Evolutionary conservation across 495 filamentous ascomycete species (phyloP), one percentile per base, ranked within the genome.

Genomic region (Haplographium delicatum): DNA sequence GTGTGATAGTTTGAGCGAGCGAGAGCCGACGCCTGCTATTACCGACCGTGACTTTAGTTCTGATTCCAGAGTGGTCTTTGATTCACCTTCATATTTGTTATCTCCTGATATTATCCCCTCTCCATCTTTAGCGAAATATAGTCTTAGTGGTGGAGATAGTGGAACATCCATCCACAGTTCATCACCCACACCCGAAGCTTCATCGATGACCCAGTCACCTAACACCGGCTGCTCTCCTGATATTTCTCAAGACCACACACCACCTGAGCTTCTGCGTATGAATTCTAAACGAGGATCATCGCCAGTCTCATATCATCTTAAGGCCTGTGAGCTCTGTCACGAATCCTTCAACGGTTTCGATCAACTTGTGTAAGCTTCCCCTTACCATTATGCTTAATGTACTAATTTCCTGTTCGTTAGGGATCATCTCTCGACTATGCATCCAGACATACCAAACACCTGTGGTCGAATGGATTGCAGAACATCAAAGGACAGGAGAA

Each of bases 11-110:
- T 50, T 42, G 47, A 30, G 47, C 47, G 33, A 35, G 11, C 33
- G 18, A 35, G 33, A 42, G 37, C 23, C 28, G 37, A 42, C 16
- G 38, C 47, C 47, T 22, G 35, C 47, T 28, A 31, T 24, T 16
- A 31, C 37, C 47, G 37, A 50, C 37, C 22, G 47, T 13, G 47
- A 43, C 24, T 37, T 42, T 42, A 42, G 25, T 43, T 33, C 22
- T 42, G 47, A 50, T 50, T 31, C 3, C 13, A 8, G 25, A 33
- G 37, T 42, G 47, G 37, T 28, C n/a, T 33, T 50, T 42, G 25
- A 30, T 30, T 50, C 47, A 42, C 47, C 47, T 50, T n/a, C 35
- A 50, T 25, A 16, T 10, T 50, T 24, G 16, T 50, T 35, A 50
- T 42, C 37, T 50, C 24, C 37, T 30, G 16, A 3, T 33, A 28